Conservation (phyloP, 768 basidiomycete genomes). For the Paxillus involutus region DNA sequence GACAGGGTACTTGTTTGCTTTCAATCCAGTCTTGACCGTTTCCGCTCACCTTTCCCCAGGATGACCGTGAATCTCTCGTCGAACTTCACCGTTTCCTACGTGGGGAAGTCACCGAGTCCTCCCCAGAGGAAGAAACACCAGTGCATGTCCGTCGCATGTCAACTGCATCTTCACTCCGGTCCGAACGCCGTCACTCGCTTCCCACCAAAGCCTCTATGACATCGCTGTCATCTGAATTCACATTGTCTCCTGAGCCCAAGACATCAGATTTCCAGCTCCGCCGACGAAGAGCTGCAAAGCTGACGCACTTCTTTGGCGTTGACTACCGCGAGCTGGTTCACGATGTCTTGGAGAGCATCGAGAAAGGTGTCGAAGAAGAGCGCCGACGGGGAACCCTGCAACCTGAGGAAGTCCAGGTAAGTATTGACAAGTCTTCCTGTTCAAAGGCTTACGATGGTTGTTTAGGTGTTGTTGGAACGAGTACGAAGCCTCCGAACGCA, state of each 20-base stretch:
- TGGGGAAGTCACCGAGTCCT: slow-evolving; percentile 21
- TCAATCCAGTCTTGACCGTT: not conserved
- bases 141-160: slow-evolving; percentile 26
- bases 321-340: slow-evolving; percentile 76
- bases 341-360: slow-evolving; percentile 80
- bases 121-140: slow-evolving; percentile 20
- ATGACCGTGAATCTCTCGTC: slow-evolving; percentile 71
- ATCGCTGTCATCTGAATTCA: slow-evolving; percentile 55
- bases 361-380: slow-evolving; percentile 73
- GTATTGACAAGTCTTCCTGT: slow-evolving; percentile 20
- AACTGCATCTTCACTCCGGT: slow-evolving; percentile 42
- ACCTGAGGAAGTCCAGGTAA: slow-evolving; percentile 71
- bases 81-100: slow-evolving; percentile 73
- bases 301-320: slow-evolving; percentile 86
- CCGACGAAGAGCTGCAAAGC: slow-evolving; percentile 75
- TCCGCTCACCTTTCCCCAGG: slow-evolving; percentile 40
- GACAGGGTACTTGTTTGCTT: slow-evolving; percentile 58
- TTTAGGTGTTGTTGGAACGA: slow-evolving; percentile 51
- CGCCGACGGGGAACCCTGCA: slow-evolving; percentile 58
- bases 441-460: slow-evolving; percentile 7
- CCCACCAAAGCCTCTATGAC: slow-evolving; percentile 62
- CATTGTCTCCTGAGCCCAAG: slow-evolving; percentile 43
- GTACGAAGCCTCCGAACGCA: slow-evolving; percentile 29
- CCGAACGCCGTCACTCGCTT: slow-evolving; percentile 70
- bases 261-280: slow-evolving; percentile 60